These are phyloP conservation scores for Basipetospora chlamydospora DNA, from an alignment of 2,329 filamentous ascomycete genomes.

Conservation along the genomic window DNA sequence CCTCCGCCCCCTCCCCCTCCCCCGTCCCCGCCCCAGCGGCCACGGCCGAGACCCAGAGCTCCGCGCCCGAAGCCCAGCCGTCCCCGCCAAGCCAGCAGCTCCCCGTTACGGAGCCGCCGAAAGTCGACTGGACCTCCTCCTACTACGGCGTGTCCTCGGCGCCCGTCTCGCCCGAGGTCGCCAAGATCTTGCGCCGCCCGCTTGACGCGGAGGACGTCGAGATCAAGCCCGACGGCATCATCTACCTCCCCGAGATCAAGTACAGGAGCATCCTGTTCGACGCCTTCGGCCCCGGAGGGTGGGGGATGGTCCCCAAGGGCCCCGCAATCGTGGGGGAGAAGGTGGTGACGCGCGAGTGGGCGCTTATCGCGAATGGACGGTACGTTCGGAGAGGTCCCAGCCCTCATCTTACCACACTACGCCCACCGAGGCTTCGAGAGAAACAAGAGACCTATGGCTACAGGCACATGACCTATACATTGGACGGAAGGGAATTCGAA, in stretches of 20 bases:
- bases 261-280: slow-evolving; percentile 81
- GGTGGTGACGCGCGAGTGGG: slow-evolving; percentile 79
- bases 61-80: slow-evolving; percentile 1
- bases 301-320: slow-evolving; percentile 81
- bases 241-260: slow-evolving; percentile 97
- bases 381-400: too few relatives aligned
- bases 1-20: slow-evolving; percentile 1
- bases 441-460: too few relatives aligned
- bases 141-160: slow-evolving; percentile 63
- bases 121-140: slow-evolving; percentile 66
- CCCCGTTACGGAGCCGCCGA: too few relatives aligned
- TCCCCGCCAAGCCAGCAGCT: too few relatives aligned
- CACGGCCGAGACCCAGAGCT: too few relatives aligned
- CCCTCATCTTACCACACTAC: too few relatives aligned
- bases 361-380: slow-evolving; percentile 76
- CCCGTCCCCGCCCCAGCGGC: slow-evolving; percentile 5
- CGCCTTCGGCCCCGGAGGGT: slow-evolving; percentile 88
- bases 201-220: slow-evolving; percentile 67
- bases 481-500: too few relatives aligned
- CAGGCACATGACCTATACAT: too few relatives aligned
- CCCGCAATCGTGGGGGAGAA: slow-evolving; percentile 75
- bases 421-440: too few relatives aligned
- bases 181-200: slow-evolving; percentile 52
- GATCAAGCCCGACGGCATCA: slow-evolving; percentile 92
- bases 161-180: slow-evolving; percentile 57